Percentiles rank a stretch among this genome's conserved stretches.
Conservation (phyloP, 768 basidiomycete genomes). For the Lentinus tigrinus region DNA sequence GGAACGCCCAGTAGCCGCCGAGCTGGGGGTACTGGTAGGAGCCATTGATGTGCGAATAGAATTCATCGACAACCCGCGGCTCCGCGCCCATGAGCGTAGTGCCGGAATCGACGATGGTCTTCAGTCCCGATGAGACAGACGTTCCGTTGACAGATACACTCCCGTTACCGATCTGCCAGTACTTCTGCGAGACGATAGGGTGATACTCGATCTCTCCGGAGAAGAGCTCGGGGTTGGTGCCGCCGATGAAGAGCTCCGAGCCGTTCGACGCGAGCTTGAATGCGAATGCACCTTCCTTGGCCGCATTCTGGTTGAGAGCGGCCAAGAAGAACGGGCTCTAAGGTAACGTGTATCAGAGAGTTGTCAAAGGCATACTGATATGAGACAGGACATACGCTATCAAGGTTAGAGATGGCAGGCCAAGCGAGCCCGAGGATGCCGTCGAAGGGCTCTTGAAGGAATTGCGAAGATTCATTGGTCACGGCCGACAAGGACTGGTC, state of each 20-base stretch:
- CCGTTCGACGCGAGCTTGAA: constrained; percentile 28
- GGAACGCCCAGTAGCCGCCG: constrained; percentile 27
- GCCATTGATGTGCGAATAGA: constrained; percentile 24
- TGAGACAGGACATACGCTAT: neutral
- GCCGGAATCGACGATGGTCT: constrained; percentile 24
- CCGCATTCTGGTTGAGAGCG: neutral
- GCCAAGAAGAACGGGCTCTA: no score
- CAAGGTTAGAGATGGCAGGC: constrained; percentile 21
- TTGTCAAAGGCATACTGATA: no score
- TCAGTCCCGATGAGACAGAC: constrained; percentile 9
- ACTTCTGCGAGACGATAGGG: constrained; percentile 18
- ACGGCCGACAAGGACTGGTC: constrained; percentile 16
- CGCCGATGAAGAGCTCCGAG: constrained; percentile 36
- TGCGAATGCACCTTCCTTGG: constrained; percentile 21
- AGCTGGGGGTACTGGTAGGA: constrained; percentile 9
- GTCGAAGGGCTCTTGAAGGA: constrained; percentile 12
- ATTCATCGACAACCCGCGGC: constrained; percentile 10
- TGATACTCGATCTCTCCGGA: constrained; percentile 32
- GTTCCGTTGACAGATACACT: constrained; percentile 11
- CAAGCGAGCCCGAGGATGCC: constrained; percentile 28
- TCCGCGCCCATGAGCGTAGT: constrained; percentile 27
- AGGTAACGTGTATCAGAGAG: no score
- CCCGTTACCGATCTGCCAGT: constrained; percentile 26
- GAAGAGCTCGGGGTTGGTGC: constrained; percentile 32
- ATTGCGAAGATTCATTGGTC: neutral